Percentiles rank a stretch among this genome's conserved stretches.
Evolutionary conservation across 2,329 filamentous ascomycete species (phyloP).

Genomic region (Alternaria metachromatica): DNA sequence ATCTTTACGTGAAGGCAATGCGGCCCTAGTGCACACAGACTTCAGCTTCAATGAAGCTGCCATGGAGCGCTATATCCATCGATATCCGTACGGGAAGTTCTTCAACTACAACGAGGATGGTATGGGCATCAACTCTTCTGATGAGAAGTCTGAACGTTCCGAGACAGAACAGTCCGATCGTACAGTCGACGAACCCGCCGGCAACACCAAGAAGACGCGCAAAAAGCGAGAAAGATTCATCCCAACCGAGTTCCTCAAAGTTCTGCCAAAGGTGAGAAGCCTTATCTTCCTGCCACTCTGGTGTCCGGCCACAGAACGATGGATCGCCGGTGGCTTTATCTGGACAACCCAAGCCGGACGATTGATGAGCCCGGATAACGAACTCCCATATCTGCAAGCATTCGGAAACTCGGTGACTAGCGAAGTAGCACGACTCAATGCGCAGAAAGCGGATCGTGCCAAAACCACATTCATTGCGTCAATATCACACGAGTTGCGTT

Average conservation of each 20-base stretch:
- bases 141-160: constrained; percentile 39
- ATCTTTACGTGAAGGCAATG: constrained; percentile 26
- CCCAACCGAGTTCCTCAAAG: constrained; percentile 40
- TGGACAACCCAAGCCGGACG: constrained; percentile 42
- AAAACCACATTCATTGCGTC: constrained; percentile 53
- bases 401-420: constrained; percentile 45
- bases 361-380: constrained; percentile 40
- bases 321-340: constrained; percentile 42
- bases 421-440: constrained; percentile 41
- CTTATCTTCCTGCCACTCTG: constrained; percentile 48
- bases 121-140: constrained; percentile 38
- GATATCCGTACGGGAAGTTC: constrained; percentile 44
- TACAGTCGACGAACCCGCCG: constrained; percentile 17
- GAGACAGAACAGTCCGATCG: constrained; percentile 40
- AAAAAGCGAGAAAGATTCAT: constrained; percentile 40
- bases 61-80: constrained; percentile 44
- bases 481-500: constrained; percentile 58
- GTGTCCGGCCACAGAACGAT: constrained; percentile 43
- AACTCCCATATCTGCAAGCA: constrained; percentile 43
- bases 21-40: constrained; percentile 31
- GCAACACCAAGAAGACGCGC: constrained; percentile 16
- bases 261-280: constrained; percentile 43
- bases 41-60: constrained; percentile 40
- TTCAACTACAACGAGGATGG: constrained; percentile 46
- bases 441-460: constrained; percentile 40